phyloP scores from a whole-genome alignment of 164 flowering plant species.

The Cinnamomum micranthum region DNA sequence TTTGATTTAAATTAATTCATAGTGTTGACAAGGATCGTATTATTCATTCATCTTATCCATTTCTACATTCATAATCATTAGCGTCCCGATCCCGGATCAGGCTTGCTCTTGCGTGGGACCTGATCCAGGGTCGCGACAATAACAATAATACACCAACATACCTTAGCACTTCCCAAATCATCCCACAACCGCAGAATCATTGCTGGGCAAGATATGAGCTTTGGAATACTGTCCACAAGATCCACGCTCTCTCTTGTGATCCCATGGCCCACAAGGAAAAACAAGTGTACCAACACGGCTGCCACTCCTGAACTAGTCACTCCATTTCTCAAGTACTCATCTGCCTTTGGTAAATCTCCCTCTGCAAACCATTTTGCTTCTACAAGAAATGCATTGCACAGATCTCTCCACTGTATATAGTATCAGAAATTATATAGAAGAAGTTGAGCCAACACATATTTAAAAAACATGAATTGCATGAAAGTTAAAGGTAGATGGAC shows the following conservation, averaged over 20 bases:
- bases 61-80: too few species aligned
- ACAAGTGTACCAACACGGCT: conserved; percentile 34
- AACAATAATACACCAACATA: conserved; percentile 11
- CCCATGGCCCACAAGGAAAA: conserved; percentile 44
- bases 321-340: conserved; percentile 42
- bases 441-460: not conserved
- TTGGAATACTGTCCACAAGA: conserved; percentile 18
- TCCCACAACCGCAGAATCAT: conserved; percentile 59
- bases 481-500: not conserved
- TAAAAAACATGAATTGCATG: too few species aligned
- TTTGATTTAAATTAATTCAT: too few species aligned
- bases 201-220: conserved; percentile 28
- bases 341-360: conserved; percentile 25
- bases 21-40: too few species aligned
- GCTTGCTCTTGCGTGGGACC: too few species aligned
- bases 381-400: conserved; percentile 32
- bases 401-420: conserved; percentile 38
- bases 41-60: too few species aligned
- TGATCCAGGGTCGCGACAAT: too few species aligned
- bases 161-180: conserved; percentile 64
- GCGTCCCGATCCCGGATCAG: too few species aligned
- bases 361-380: conserved; percentile 43
- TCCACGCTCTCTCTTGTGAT: conserved; percentile 18
- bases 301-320: conserved; percentile 44
- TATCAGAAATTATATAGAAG: not conserved